Base-by-base conservation (phyloP, 1,284 basidiomycete genomes). In the Papiliotrema nemorosa region DNA sequence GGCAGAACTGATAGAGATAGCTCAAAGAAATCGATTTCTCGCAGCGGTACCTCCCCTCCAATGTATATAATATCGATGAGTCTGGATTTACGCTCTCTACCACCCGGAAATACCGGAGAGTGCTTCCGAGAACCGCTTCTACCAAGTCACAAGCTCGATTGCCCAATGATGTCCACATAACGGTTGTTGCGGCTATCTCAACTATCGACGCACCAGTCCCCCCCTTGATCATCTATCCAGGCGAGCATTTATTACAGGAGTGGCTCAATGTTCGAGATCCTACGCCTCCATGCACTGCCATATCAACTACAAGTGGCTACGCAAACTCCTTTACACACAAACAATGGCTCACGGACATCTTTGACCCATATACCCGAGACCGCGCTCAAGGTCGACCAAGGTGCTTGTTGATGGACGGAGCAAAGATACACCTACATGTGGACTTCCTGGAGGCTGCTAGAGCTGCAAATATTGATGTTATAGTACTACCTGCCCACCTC, bases 41-140 rank as follows among this genome's bases (percentile, higher is more conserved):
- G n/a, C n/a, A n/a, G n/a, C n/a, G n/a, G n/a, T n/a, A n/a, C n/a
- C n/a, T n/a, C n/a, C n/a, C n/a, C n/a, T n/a, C n/a, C n/a, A n/a
- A 50, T 35, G 44, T 57, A 21, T 57, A 50, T 26, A 57, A 53
- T 40, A 53, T 57, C 50, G 55, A 57, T 41, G 49, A 53, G 36
- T 33, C 35, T 20, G 42, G 44, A 3, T 53, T 53, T 40, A 26
- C 25, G 20, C 49, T 53, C 20, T 40, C 43, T n/a, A 21, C 33
- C 12, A 26, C 18, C 26, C 35, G 40, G 5, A 35, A 36, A 18
- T 10, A 3, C 7, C 44, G 50, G 21, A 16, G 44, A 26, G 46
- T 55, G 12, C 50, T 24, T 25, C 36, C 44, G 1, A 26, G 29
- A 18, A 27, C 7, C 26, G 10, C 25, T 31, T 24, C 46, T 16